Evolutionary conservation across 306 rosid genomes (phyloP), one percentile per base, ranked within the genome.

Genomic region (Cucurbita pepo): DNA sequence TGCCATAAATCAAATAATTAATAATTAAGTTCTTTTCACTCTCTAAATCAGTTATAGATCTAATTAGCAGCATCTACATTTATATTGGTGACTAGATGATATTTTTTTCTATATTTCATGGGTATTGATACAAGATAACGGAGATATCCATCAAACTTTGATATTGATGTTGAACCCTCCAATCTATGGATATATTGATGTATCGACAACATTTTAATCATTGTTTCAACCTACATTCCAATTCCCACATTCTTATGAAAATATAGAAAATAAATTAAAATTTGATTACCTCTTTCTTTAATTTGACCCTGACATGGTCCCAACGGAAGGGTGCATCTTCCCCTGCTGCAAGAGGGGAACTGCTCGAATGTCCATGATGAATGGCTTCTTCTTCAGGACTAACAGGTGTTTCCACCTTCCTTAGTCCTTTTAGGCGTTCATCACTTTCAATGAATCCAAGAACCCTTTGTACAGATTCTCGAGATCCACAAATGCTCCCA

Each of bases 251-350:
- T 76, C 54, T 56, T 67, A 14, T 11, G 57, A n/a, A 12, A 56
- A 50, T 13, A 30, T 18, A 11, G 25, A 60, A 69, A 71, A 80
- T 8, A 22, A 53, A 67, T 19, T 19, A 38, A 54, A 8, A 19
- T 48, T 48, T 13, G 38, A 8, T 16, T 69, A 94, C 97, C 94
- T 94, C 98, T 77, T 90, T 93, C 87, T 93, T 94, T 88, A 94
- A 78, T 82, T 90, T 94, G 84, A 94, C 94, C 81, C 98, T 86
- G 82, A 94, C 97, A 77, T 94, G 96, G 77, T 94, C 97, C 98
- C 97, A 94, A 63, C 97, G 81, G 65, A 94, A 94, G 61, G 98
- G 98, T 3, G 79, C 85, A 73, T 90, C 97, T 75, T 94, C 97
- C 78, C 96, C 95, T 0, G 97, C 94, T 9, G 98, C 94, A 77